Base-by-base conservation (phyloP, 108 stramenopile genomes). In the Pseudonitzschia pungens region DNA sequence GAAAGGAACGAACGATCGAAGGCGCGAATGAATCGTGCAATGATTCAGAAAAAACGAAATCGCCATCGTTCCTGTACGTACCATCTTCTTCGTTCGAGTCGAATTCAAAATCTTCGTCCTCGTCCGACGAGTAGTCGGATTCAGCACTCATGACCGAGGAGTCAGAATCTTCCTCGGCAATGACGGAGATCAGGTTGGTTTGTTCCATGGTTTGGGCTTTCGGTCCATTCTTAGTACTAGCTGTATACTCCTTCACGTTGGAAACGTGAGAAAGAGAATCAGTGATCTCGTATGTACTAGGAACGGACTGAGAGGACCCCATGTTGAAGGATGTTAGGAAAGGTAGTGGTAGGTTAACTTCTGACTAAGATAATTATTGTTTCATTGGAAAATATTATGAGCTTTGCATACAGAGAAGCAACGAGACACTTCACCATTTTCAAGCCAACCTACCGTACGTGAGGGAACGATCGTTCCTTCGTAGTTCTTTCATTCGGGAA, bases 291-390 rank as follows among this genome's bases (percentile, higher is more conserved):
- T 67, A 28, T 50, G 68, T 65, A 75, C 72, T 74, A 56, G 70
- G 80, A 80, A 77, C 69, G 77, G 83, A 84, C 83, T 75, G 72
- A 72, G 68, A 69, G 31, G 76, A 58, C 77, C 83, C 83, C 83
- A 84, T 84, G 28, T 51, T 84, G 32, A 64, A n/a, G 27, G 48
- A 24, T 53, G 58, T 69, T 60, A 66, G 44, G 11, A 52, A 63
- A 55, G 77, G 63, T 9, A 27, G 51, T 28, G 75, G 57, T 81
- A 41, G 60, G 60, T 62, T 62, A 68, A 78, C 73, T 78, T 54
- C 50, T 78, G 77, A 78, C 77, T 65, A 71, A 71, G 60, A 62
- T 62, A 40, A 62, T 40, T 62, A 40, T 62, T 33, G 29, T 10
- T 62, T 33, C 60, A 62, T 62, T 62, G 15, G 60, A 62, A 40